Evolutionary conservation across 1,284 basidiomycete species (phyloP), one percentile per base, ranked within the genome.

Genomic region (Phenoliferia sp.): DNA sequence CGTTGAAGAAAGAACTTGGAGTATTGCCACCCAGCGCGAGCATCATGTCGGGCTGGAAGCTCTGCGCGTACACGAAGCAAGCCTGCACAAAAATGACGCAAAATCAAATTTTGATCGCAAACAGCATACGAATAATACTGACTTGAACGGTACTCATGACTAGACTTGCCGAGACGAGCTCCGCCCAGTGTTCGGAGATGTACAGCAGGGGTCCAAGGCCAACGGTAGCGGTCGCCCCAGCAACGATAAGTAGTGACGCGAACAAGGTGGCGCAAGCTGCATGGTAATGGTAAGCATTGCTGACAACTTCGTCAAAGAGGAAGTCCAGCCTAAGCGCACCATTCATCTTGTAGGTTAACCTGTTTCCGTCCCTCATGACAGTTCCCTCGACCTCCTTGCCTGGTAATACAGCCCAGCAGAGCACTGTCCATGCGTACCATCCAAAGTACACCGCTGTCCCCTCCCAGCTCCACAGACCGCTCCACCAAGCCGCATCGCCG

Each of bases 21-120:
- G 87, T 86, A 83, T 99, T 99, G 33, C 95, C 95, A 56, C 93
- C 94, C 22, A 92, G 83, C 0, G 95, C 94, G 22, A 98, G 84
- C 32, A 97, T 84, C 62, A 50, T 77, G 52, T 82, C 78, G 1
- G 78, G 75, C 63, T 81, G 82, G 83, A 90, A 97, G 31, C 90
- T 93, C 58, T 81, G 80, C 17, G 82, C 81, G 76, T 97, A 96
- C 71, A 88, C 88, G 61, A 84, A 88, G 52, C 87, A 70, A 0
- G 86, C 90, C 73, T 81, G 64, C 2, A 2, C 7, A 17, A 29
- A n/a, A n/a, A n/a, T n/a, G n/a, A 48, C 39, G 39, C 22, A n/a
- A 48, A n/a, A 12, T 48, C 39, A 48, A n/a, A n/a, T 22, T n/a
- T n/a, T n/a, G n/a, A 15, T 34, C 31, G 5, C 31, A 5, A 17